A percentile compares a stretch with the other conserved stretches of the same genome.
Evolutionary conservation across 192 early-diverging fungal genomes (phyloP).

Genomic region (Allomyces macrogynus): DNA sequence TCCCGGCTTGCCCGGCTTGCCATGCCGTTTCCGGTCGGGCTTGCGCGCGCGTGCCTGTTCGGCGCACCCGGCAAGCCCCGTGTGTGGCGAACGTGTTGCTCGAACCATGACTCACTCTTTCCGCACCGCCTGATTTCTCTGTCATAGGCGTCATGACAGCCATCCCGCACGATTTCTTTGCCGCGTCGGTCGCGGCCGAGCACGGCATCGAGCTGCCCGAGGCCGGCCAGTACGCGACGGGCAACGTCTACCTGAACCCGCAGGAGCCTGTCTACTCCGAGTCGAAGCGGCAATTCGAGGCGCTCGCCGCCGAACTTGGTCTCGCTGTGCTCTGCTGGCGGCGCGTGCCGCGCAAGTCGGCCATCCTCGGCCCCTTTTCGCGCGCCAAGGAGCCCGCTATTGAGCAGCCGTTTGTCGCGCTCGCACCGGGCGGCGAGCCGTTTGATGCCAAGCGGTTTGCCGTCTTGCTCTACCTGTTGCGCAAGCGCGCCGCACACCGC

Average conservation of each 20-base stretch:
- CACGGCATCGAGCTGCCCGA: slow-evolving; percentile 47
- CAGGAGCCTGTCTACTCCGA: slow-evolving; percentile 41
- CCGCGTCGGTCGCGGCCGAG: slow-evolving; percentile 22
- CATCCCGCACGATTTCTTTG: slow-evolving; percentile 80
- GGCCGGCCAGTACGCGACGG: slow-evolving; percentile 80
- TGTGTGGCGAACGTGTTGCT: too few relatives aligned
- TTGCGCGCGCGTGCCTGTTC: too few relatives aligned
- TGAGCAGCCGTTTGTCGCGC: slow-evolving; percentile 70
- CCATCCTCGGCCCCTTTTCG: slow-evolving; percentile 75
- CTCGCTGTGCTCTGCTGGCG: slow-evolving; percentile 78
- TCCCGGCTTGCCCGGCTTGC: too few relatives aligned
- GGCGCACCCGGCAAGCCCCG: too few relatives aligned
- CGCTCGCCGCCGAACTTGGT: slow-evolving; percentile 49
- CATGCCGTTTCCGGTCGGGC: too few relatives aligned
- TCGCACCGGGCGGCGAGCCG: slow-evolving; percentile 8
- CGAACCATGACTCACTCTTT: too few relatives aligned
- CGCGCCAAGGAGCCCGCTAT: slow-evolving; percentile 78
- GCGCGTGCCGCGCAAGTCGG: slow-evolving; percentile 57
- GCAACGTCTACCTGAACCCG: slow-evolving; percentile 77
- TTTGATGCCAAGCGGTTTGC: slow-evolving; percentile 49
- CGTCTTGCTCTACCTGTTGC: slow-evolving; percentile 67
- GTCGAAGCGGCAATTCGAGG: slow-evolving; percentile 52
- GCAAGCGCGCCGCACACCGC: slow-evolving; percentile 74
- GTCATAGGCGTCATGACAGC: slow-evolving; percentile 57
- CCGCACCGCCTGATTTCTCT: too few relatives aligned